Base-by-base conservation (phyloP, 208 protist genomes). In the Acanthamoeba comandoni region DNA sequence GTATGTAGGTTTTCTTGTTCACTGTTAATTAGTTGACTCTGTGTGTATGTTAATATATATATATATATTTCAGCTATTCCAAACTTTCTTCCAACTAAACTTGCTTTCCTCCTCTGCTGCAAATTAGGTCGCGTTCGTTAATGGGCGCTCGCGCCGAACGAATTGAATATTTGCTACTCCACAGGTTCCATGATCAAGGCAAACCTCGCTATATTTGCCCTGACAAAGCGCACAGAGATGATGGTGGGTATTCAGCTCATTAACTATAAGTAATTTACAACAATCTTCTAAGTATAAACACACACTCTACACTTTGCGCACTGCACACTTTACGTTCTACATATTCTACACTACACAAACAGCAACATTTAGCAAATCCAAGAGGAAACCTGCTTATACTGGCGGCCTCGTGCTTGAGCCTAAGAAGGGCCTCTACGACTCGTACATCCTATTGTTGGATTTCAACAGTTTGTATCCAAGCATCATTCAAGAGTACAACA, bases 381-480 rank as follows among this genome's bases (percentile, higher is more conserved):
- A 73, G 55, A 17, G 58, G 39, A 95, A 94, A 58, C 70, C 94
- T 4, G 58, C 31, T 0, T 97, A 96, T 58, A 35, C 60, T 29
- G 96, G 96, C 65, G 96, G 96, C 91, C 82, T 96, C 7, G 96
- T 99, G 77, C 92, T 99, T 11, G 98, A 99, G 55, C 99, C 99
- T 53, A 98, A 99, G 94, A 94, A 94, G 48, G 98, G 98, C 43
- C 97, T 99, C 67, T 99, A 99, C 95, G 98, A 99, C 35, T 98
- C 98, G 70, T 99, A 97, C 93, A 97, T 99, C 86, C 94, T 99
- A 17, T 94, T 99, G 15, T 96, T 99, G 17, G 99, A 99, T 94
- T 99, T 99, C 97, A 99, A 99, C 95, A 99, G 98, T 52, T 97
- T 99, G 31, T 99, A 99, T 96, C 99, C 99, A 67, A 99, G 98